A percentile compares a stretch with the other conserved stretches of the same genome.
phyloP scores from a whole-genome alignment of 2,329 filamentous ascomycete species.

The Colletotrichum somersetense region DNA sequence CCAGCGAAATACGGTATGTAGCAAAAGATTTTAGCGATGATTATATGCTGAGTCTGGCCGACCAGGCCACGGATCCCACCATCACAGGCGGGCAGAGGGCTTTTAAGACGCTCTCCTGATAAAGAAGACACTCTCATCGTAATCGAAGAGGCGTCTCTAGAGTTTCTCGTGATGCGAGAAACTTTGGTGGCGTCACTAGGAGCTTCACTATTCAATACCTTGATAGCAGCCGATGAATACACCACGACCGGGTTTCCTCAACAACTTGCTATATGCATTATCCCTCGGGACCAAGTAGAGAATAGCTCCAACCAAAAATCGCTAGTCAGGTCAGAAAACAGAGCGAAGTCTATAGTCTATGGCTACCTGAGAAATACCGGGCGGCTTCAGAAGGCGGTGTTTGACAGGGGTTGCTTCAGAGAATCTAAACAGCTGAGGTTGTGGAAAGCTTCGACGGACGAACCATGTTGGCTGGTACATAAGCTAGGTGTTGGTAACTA shows the following conservation, averaged over 20 bases:
- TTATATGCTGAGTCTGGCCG: not conserved
- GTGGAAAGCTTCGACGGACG: not conserved
- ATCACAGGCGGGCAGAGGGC: too few species aligned
- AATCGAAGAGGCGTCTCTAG: not conserved
- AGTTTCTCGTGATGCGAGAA: constrained; percentile 6
- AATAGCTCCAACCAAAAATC: not conserved
- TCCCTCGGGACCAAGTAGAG: not conserved
- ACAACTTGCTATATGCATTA: not conserved
- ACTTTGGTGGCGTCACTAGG: constrained; percentile 7
- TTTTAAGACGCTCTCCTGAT: not conserved
- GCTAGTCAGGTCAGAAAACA: not conserved
- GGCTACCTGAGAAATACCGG: not conserved
- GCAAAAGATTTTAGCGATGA: not conserved
- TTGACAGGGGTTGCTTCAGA: not conserved
- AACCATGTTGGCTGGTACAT: not conserved
- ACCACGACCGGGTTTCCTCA: not conserved
- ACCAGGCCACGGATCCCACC: too few species aligned
- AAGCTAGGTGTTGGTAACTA: not conserved
- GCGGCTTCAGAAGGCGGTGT: not conserved
- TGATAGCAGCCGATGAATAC: not conserved
- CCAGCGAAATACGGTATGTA: too few species aligned
- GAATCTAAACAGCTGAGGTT: not conserved
- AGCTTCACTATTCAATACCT: not conserved
- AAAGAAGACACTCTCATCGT: not conserved
- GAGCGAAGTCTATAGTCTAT: not conserved